Evolutionary conservation across 2,329 filamentous ascomycete species (phyloP), one percentile per base, ranked within the genome.

Genomic region (Aaosphaeria arxii): DNA sequence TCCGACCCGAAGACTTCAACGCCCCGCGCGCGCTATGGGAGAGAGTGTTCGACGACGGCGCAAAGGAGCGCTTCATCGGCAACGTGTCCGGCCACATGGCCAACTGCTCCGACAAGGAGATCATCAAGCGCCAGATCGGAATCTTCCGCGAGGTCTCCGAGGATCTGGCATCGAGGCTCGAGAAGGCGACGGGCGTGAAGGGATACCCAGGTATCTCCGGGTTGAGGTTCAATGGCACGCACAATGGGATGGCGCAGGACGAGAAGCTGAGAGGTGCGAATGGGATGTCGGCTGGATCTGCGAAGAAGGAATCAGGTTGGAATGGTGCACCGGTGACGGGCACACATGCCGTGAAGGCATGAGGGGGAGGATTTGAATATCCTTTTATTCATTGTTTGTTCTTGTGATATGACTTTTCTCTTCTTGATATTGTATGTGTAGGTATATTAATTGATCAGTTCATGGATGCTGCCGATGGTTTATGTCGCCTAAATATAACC

Each of bases 61-160:
- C 81, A 0, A 75, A 75, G 45, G 75, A 81, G 58, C 75, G 82
- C 0, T 83, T 84, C 67, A 73, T 86, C 63, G 74, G 71, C 36
- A 86, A 85, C 47, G 77, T 84, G 4, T 75, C 79, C 0, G 81
- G 80, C 3, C 83, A 86, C 67, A 85, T 85, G 81, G 71, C 67
- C 30, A 74, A 76, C 3, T 85, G 82, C 63, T 72, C 70, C 43
- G 72, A 82, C 40, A 70, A 82, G 54, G 83, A 85, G 63, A 78
- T 84, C 3, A 72, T 86, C 65, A 84, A 82, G 74, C 72, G 82
- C 11, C 81, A 85, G 67, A 85, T 86, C 50, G 78, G 75, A 45
- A 86, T 86, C 61, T 85, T 85, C 74, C 74, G 82, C 1, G 82
- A 85, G 60, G 82, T 86, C 0, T 78, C 77, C 5, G 72, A 78